These are phyloP conservation scores for Annulohypoxylon nitens DNA, from an alignment of 495 filamentous ascomycete genomes.

Conservation along the genomic window DNA sequence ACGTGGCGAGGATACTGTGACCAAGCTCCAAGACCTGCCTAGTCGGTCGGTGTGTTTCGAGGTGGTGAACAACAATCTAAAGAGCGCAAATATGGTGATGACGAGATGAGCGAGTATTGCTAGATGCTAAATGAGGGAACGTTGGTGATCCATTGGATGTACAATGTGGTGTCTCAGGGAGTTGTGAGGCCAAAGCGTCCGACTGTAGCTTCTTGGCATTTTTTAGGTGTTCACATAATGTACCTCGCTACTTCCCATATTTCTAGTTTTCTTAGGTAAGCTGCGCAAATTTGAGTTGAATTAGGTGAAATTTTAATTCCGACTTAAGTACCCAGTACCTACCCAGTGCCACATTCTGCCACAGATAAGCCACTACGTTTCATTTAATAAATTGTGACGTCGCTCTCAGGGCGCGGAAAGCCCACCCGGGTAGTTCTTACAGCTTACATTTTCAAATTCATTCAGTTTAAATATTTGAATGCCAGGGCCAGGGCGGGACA, in stretches of 20 bases:
- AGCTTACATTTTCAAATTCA: neutral
- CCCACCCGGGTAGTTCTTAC: neutral
- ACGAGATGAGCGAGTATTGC: conserved; percentile 13
- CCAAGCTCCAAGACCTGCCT: conserved; percentile 12
- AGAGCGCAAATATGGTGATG: conserved; percentile 28
- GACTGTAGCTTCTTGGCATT: conserved; percentile 33
- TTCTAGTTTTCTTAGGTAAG: too few relatives aligned
- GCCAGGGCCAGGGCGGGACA: neutral
- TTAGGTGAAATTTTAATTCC: neutral
- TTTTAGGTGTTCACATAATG: neutral
- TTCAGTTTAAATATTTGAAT: too few relatives aligned
- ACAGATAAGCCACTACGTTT: conserved; percentile 4
- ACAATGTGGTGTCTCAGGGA: conserved; percentile 44
- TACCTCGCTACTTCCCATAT: neutral
- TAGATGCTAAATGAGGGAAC: conserved; percentile 30
- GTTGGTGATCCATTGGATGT: conserved; percentile 20
- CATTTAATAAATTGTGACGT: conserved; percentile 7
- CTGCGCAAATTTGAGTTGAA: too few relatives aligned
- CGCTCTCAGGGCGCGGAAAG: neutral
- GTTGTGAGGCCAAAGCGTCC: conserved; percentile 44
- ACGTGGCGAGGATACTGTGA: conserved; percentile 12
- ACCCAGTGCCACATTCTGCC: neutral
- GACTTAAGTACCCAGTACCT: neutral
- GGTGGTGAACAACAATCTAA: neutral
- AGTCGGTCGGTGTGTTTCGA: conserved; percentile 2